Evolutionary conservation across 1,139 yeast genomes (phyloP).

Genomic region (Magnusiomyces sp.): DNA sequence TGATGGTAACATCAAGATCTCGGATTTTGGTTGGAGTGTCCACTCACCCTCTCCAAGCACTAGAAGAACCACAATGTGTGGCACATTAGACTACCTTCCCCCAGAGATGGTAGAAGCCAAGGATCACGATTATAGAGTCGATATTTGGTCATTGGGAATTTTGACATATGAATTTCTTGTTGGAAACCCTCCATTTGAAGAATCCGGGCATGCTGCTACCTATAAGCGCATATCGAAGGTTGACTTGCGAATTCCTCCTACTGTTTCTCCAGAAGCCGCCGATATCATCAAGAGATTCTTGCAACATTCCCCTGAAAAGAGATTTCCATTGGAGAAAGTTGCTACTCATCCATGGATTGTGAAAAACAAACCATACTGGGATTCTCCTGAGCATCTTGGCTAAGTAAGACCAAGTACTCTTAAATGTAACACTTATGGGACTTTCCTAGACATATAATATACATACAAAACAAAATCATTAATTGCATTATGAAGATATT

Average conservation of each 20-base stretch:
- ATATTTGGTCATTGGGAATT: constrained; percentile 90
- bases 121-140: constrained; percentile 72
- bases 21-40: constrained; percentile 97
- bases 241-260: constrained; percentile 65
- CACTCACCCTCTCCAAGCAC: constrained; percentile 49
- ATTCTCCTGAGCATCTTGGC: constrained; percentile 13
- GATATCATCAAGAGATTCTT: constrained; percentile 59
- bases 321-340: constrained; percentile 55
- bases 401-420: background rate
- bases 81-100: constrained; percentile 87
- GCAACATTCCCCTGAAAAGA: constrained; percentile 57
- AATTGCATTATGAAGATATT: background rate
- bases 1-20: constrained; percentile 65
- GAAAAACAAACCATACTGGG: constrained; percentile 51
- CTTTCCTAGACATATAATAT: background rate
- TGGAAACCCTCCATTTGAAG: constrained; percentile 89
- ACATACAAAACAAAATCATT: no score
- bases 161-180: constrained; percentile 77
- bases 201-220: constrained; percentile 61
- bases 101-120: constrained; percentile 91
- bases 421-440: background rate
- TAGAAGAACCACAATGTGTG: constrained; percentile 77
- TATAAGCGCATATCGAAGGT: constrained; percentile 70
- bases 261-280: constrained; percentile 63
- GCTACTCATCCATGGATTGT: constrained; percentile 76